These are phyloP conservation scores for Coemansia sp. DNA, from an alignment of 192 early-diverging fungal species.

Conservation along the genomic window DNA sequence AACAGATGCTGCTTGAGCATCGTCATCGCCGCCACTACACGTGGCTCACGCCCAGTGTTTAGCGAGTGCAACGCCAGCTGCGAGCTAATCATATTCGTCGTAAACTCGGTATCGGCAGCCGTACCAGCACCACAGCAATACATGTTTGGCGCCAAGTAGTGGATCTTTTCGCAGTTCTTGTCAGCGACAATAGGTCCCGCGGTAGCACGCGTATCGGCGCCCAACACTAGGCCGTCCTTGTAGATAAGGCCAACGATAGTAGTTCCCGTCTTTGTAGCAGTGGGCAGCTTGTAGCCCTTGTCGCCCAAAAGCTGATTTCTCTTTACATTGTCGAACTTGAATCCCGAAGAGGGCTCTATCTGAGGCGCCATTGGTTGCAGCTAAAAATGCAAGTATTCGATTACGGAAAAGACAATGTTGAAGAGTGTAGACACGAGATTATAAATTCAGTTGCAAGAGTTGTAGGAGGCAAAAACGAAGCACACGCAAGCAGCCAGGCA, in stretches of 20 bases:
- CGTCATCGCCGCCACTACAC: conserved; percentile 92
- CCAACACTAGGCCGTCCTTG: conserved; percentile 94
- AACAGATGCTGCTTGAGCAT: conserved; percentile 98
- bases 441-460: not conserved
- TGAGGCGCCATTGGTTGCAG: conserved; percentile 28
- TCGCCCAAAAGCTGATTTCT: conserved; percentile 75
- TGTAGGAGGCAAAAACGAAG: not conserved
- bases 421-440: conserved; percentile 5
- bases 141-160: conserved; percentile 97
- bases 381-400: not conserved
- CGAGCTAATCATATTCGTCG: conserved; percentile 88
- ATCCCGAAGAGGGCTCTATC: conserved; percentile 37
- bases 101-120: conserved; percentile 97
- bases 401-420: not conserved
- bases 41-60: conserved; percentile 80
- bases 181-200: conserved; percentile 93
- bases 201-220: conserved; percentile 97
- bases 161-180: conserved; percentile 99
- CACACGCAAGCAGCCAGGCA: conserved; percentile 12
- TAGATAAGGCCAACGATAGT: conserved; percentile 94
- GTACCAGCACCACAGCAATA: conserved; percentile 98
- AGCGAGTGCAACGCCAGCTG: conserved; percentile 93
- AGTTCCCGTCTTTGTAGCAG: conserved; percentile 92
- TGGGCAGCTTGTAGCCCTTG: conserved; percentile 79
- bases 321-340: conserved; percentile 56